phyloP scores from a whole-genome alignment of 2,329 filamentous ascomycete species.

The Diaporthe australafricana region DNA sequence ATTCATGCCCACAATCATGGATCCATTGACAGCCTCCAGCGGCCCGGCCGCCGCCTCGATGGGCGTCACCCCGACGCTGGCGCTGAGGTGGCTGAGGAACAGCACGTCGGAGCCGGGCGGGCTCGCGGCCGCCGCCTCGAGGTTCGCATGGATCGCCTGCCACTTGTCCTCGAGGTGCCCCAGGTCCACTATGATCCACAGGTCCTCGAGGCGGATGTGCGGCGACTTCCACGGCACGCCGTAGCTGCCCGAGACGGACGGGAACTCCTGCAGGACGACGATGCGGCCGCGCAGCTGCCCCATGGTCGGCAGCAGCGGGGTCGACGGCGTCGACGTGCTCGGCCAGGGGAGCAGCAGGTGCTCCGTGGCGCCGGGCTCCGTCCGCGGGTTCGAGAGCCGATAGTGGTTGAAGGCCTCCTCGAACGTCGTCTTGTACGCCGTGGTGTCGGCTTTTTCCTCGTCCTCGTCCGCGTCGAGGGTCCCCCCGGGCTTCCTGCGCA shows the following conservation, averaged over 20 bases:
- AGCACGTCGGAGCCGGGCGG: slow-evolving; percentile 42
- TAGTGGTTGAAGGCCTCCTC: slow-evolving; percentile 58
- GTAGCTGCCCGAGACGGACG: slow-evolving; percentile 47
- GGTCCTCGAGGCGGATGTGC: slow-evolving; percentile 60
- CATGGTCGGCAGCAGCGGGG: slow-evolving; percentile 53
- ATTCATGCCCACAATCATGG: slow-evolving; percentile 58
- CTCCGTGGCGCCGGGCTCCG: slow-evolving; percentile 47
- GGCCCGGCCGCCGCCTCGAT: slow-evolving; percentile 62
- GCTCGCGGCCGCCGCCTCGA: slow-evolving; percentile 54
- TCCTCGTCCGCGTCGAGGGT: slow-evolving; percentile 22
- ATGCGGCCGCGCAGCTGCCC: slow-evolving; percentile 58
- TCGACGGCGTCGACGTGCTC: background rate
- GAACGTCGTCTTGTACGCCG: slow-evolving; percentile 53
- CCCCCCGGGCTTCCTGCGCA: slow-evolving; percentile 38
- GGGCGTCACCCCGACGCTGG: slow-evolving; percentile 60
- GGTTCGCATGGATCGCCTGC: slow-evolving; percentile 54
- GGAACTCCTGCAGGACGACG: slow-evolving; percentile 61
- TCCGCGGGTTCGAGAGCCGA: slow-evolving; percentile 48
- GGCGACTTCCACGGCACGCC: slow-evolving; percentile 58
- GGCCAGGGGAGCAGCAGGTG: slow-evolving; percentile 47
- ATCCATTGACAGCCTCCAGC: slow-evolving; percentile 47
- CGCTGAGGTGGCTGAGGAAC: slow-evolving; percentile 60
- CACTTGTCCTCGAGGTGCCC: slow-evolving; percentile 60
- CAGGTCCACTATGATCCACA: slow-evolving; percentile 57
- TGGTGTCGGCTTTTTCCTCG: slow-evolving; percentile 19